Evolutionary conservation across 306 rosid genomes (phyloP), one percentile per base, ranked within the genome.

Genomic region (Medicago ruthenica): DNA sequence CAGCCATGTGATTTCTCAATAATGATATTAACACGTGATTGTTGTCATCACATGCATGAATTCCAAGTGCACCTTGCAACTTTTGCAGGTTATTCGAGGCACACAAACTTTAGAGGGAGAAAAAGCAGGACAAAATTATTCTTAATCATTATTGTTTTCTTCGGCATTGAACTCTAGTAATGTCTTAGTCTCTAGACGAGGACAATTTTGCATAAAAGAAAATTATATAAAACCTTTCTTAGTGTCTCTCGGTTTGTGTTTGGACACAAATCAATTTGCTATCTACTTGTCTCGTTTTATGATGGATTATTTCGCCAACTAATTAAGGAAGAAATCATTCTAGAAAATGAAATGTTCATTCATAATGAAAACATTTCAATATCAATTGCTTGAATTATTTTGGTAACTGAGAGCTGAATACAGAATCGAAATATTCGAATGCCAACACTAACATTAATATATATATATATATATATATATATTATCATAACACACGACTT

Each of bases 1-100:
- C 21, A 21, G 24, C 82, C 86, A 85, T 85, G 86, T 81, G 89
- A 68, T 70, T 47, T 41, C 76, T 83, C 83, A 83, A 86, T 86
- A 72, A 83, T 88, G 66, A 22, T 22, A 63, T 24, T 22, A 18
- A 65, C 87, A 83, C 81, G 87, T 83, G 91, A 39, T 69, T 58
- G 74, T n/a, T 57, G 65, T 51, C 76, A 74, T 59, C 50, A 40
- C 66, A 72, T 78, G 42, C 70, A 73, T 61, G 74, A 53, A 22
- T 58, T 58, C 64, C 13, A 58, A 85, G 78, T 40, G 84, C 82
- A 42, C 47, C 44, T 71, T 77, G 82, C 85, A 72, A 76, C 87
- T 70, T 82, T 80, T 80, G 73, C 63, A 42, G 66, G 40, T 36
- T 76, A 45, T 6, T 53, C 63, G 57, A 9, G 59, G 51, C 24